These are phyloP conservation scores for Umbelopsis vinacea DNA, from an alignment of 192 early-diverging fungal species.

Conservation along the genomic window DNA sequence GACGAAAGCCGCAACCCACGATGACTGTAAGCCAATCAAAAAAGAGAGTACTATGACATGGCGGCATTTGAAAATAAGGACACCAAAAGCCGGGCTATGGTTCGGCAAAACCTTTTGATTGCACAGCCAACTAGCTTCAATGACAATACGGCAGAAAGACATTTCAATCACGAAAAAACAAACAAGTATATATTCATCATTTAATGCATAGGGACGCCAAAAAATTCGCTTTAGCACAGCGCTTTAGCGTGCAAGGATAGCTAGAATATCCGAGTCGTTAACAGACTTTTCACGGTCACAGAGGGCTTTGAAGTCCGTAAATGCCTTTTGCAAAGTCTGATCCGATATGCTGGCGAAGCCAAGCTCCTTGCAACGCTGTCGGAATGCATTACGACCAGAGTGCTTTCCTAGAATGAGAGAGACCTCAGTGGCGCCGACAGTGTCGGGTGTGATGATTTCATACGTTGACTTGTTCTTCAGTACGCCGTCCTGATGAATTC, in stretches of 20 bases:
- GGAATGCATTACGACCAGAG: conserved; percentile 95
- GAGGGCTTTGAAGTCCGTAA: conserved; percentile 88
- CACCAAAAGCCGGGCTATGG: too few relatives aligned
- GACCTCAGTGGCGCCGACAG: conserved; percentile 84
- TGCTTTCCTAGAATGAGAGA: conserved; percentile 94
- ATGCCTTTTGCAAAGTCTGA: conserved; percentile 73
- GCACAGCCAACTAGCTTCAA: too few relatives aligned
- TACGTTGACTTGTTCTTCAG: conserved; percentile 95
- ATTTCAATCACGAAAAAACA: too few relatives aligned
- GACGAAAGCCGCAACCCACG: too few relatives aligned
- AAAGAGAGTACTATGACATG: too few relatives aligned
- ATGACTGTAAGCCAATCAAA: too few relatives aligned
- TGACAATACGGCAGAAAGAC: too few relatives aligned
- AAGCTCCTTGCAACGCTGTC: conserved; percentile 76
- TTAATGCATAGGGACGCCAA: too few relatives aligned
- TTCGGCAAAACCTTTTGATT: too few relatives aligned
- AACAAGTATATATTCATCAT: too few relatives aligned
- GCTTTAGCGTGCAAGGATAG: conserved; percentile 76
- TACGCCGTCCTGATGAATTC: conserved; percentile 98
- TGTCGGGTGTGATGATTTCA: conserved; percentile 94
- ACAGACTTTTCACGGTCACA: conserved; percentile 90
- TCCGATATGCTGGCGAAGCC: conserved; percentile 69
- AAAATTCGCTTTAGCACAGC: not conserved
- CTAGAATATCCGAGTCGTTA: conserved; percentile 87
- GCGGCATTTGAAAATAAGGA: too few relatives aligned